Evolutionary conservation across 2,329 filamentous ascomycete genomes (phyloP).

Genomic region (Venturia pyrina): DNA sequence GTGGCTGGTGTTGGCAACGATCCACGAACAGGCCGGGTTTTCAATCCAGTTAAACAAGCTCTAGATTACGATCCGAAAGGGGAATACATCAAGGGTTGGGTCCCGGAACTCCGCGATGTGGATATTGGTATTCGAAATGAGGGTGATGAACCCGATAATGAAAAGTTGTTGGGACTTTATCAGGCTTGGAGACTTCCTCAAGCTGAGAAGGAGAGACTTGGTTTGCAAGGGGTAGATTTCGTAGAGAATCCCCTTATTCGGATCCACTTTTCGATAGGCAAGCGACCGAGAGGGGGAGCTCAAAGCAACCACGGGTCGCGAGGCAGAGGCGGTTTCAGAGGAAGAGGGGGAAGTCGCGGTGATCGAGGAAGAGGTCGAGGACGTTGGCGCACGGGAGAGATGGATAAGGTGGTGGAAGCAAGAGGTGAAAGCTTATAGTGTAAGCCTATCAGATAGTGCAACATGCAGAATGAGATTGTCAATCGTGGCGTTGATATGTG

Average conservation of each 20-base stretch:
- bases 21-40: constrained; percentile 60
- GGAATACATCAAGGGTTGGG: constrained; percentile 62
- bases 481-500: not conserved
- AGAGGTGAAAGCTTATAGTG: not conserved
- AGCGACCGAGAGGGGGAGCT: constrained; percentile 4
- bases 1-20: constrained; percentile 72
- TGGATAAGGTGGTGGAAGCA: not conserved
- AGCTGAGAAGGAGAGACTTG: constrained; percentile 47
- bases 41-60: constrained; percentile 74
- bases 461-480: not conserved
- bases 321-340: constrained; percentile 10
- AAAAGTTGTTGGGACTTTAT: constrained; percentile 49
- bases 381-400: constrained; percentile 3
- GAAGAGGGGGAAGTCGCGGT: constrained; percentile 1
- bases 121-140: constrained; percentile 19
- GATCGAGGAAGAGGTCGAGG: constrained; percentile 8
- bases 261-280: constrained; percentile 50
- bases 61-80: constrained; percentile 66
- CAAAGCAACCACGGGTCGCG: constrained; percentile 7
- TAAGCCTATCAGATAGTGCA: not conserved
- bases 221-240: constrained; percentile 50
- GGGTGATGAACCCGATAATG: constrained; percentile 19
- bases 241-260: constrained; percentile 55
- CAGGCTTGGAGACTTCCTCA: constrained; percentile 57
- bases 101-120: constrained; percentile 54